Evolutionary conservation across 2,329 filamentous ascomycete species (phyloP), one percentile per base, ranked within the genome.

Genomic region (Microsporum audouinii): DNA sequence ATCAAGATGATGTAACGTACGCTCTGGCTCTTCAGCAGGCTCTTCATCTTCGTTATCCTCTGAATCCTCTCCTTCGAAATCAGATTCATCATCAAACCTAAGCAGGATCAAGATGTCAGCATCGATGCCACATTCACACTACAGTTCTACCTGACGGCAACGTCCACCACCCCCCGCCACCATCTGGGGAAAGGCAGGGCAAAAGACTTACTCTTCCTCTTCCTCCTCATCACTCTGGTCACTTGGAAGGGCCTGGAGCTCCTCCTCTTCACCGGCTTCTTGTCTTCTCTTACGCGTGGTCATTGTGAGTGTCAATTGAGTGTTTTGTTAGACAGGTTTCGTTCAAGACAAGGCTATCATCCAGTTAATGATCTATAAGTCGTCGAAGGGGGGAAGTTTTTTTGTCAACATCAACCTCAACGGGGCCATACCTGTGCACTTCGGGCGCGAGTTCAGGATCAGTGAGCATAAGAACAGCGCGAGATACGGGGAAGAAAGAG

Each of bases 161-260:
- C 34, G 36, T 3, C 38, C 14, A 29, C 10, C 38, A 27, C 38
- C 41, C 17, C 27, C 10, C 5, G 14, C 38, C 2, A 10, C 29
- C 36, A 7, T n/a, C 33, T 39, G 6, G 27, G 12, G 8, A 17
- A 6, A 12, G 27, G 33, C 38, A 17, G 7, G 8, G 17, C 14
- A 27, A 41, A 27, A 29, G 6, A 31, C 29, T 17, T 59, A 45
- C 57, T 59, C 57, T 49, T 59, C 57, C 60, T 79, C 77, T 67
- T 79, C 77, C 72, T 79, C 77, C 62, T 78, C 78, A 63, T 78
- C 77, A 36, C 78, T 77, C 53, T 79, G 78, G 51, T 78, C 76
- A 8, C 78, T 79, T 59, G 78, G 77, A 43, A 79, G 73, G 38
- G 75, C 74, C 62, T 77, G 73, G 3, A 81, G 72, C 65, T 78